Base-by-base conservation (phyloP, 2,329 filamentous ascomycete genomes). In the Colletotrichum somersetense region DNA sequence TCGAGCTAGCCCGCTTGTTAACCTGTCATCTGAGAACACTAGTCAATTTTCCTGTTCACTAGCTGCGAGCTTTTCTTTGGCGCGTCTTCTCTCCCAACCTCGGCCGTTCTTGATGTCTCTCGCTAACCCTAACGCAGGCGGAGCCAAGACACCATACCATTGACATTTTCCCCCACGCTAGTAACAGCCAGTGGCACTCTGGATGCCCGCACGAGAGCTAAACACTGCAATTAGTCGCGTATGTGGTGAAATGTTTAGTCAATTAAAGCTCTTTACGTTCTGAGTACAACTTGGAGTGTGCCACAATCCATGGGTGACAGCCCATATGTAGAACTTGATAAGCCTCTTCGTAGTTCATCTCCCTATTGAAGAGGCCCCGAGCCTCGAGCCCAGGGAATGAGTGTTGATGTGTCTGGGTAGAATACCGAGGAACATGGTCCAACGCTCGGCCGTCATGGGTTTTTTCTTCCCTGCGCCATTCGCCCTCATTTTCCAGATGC, bases 201-300 rank as follows among this genome's bases (percentile, higher is more conserved):
- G 33, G 38, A 16, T 55, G 1, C 20, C 46, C 42, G 30, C 30
- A 18, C n/a, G 30, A 42, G 12, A 55, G 46, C 67, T 48, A 48
- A 57, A 52, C 53, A 46, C 48, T 67, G 56, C 48, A 62, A 67
- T 40, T 40, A 33, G 44, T 46, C 67, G 65, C 48, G 55, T 56
- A 55, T 56, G 55, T 66, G 55, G 55, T 33, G 23, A 38, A n/a
- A 38, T 18, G 33, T 55, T 44, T 52, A 18, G 30, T 48, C n/a
- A 10, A 20, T 20, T 3, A 1, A n/a, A 10, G 1, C 38, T 26
- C 48, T 30, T 42, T 20, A 20, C 35, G 20, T 50, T 4, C 30
- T n/a, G 26, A 23, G 42, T 57, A 30, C 14, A 53, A 48, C 14
- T 14, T 46, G 16, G 14, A 20, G 12, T 20, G 48, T 30, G 59